Evolutionary conservation across 2,329 filamentous ascomycete genomes (phyloP), one percentile per base, ranked within the genome.

Genomic region (Macroventuria anomochaeta): DNA sequence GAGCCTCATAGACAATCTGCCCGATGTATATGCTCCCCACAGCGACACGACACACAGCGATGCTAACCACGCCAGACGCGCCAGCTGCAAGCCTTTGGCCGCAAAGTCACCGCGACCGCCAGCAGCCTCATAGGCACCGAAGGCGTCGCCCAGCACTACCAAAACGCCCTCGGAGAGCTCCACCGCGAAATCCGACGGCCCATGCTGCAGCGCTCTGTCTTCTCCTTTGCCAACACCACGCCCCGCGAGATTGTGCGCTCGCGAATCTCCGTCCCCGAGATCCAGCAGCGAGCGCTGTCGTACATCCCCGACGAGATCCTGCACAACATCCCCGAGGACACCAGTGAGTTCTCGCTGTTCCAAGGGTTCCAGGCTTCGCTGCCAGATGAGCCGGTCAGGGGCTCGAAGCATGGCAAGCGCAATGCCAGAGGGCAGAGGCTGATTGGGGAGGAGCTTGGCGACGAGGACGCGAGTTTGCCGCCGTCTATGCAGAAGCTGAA

Each of bases 231-330:
- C 46, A 89, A 89, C 76, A 93, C 93, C 10, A 92, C 90, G 2
- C 95, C 95, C n/a, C 91, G 91, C 62, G 93, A 99, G 71, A 82
- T 99, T 46, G 90, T 97, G 64, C 90, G 95, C 64, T 93, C 91
- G 56, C 93, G 89, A 71, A 87, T 99, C 66, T 97, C 92, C 34
- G 89, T 90, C 17, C 82, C 86, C 62, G 95, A 99, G 79, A 97
- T 97, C 65, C 92, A 96, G 76, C 93, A 96, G 66, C 90, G 95
- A 62, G 95, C 95, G 40, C 79, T 97, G 50, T 88, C 91, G 37
- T 93, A 90, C 71, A 81, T 99, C 29, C 87, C 95, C 42, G 93
- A 99, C 76, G 93, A 97, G 58, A 84, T 99, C 63, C 85, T 99
- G 39, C 81, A 81, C 62, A 93, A 96, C 72, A 93, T 97, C 43